phyloP scores from a whole-genome alignment of 441 rosid genomes.

The Brassica balearica region DNA sequence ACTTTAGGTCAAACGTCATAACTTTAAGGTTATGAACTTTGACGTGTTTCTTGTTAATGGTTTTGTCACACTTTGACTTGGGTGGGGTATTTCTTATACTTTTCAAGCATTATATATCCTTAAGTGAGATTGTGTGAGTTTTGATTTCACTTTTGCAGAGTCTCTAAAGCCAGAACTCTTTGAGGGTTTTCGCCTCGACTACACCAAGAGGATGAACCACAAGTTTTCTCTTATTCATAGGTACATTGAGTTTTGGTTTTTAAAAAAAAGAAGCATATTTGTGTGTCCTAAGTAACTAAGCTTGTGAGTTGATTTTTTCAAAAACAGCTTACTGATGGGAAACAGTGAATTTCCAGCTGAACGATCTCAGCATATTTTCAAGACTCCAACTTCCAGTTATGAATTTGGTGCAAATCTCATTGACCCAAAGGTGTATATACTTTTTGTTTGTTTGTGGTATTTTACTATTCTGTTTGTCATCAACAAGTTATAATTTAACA shows the following conservation, averaged over 20 bases:
- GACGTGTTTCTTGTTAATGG: background rate
- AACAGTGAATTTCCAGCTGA: conserved; percentile 82
- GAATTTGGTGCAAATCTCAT: conserved; percentile 86
- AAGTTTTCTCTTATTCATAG: conserved; percentile 81
- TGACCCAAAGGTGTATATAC: conserved; percentile 65
- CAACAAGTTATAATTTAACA: conserved; percentile 5
- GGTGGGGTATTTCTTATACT: background rate
- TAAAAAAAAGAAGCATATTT: background rate
- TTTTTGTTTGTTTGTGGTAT: conserved; percentile 1
- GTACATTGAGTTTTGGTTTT: conserved; percentile 36
- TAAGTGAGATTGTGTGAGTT: background rate
- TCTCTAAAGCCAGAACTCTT: conserved; percentile 84
- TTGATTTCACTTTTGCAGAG: conserved; percentile 55
- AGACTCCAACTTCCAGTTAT: conserved; percentile 81
- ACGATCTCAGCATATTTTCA: conserved; percentile 62
- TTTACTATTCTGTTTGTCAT: background rate
- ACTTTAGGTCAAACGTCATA: too few relatives aligned
- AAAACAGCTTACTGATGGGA: conserved; percentile 80
- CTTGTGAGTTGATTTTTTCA: conserved; percentile 23
- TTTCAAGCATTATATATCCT: background rate
- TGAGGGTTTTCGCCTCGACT: conserved; percentile 91
- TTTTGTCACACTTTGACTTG: background rate
- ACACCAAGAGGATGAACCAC: conserved; percentile 72
- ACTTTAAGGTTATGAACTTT: too few relatives aligned
- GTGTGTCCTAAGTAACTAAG: conserved; percentile 12